Evolutionary conservation across 768 basidiomycete species (phyloP).

Genomic region (Xanthoconium stramineum): DNA sequence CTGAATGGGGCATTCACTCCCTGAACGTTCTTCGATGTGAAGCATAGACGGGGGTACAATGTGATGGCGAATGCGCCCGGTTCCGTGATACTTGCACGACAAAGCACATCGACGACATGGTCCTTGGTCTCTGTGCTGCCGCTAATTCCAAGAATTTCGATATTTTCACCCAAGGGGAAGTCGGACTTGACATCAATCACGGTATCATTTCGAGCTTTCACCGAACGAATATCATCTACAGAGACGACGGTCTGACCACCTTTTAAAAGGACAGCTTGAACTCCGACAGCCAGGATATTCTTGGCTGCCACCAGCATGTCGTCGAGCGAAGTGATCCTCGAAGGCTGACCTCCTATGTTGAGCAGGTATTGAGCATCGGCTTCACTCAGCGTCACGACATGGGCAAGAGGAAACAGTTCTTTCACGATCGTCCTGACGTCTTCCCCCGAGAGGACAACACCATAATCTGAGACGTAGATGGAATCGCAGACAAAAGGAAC

Average conservation of each 20-base stretch:
- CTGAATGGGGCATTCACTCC: background rate
- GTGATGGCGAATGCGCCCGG: background rate
- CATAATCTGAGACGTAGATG: background rate
- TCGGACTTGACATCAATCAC: background rate
- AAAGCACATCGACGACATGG: background rate
- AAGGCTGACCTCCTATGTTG: background rate
- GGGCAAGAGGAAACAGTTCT: background rate
- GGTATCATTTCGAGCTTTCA: too few species aligned
- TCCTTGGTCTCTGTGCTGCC: background rate
- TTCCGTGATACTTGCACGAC: background rate
- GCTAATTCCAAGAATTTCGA: constrained; percentile 1
- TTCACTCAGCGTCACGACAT: background rate
- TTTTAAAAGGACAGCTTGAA: too few species aligned
- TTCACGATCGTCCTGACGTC: background rate
- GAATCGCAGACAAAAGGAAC: constrained; percentile 1
- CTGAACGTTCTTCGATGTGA: background rate
- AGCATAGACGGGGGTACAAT: background rate
- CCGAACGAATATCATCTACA: too few species aligned
- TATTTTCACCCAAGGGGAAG: background rate
- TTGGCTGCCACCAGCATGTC: too few species aligned
- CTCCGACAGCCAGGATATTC: too few species aligned
- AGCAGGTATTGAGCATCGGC: background rate
- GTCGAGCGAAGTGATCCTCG: too few species aligned
- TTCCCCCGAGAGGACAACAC: background rate
- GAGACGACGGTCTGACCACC: too few species aligned